Conservation (phyloP, 257 asterid genomes). For the Anisodus acutangulus region DNA sequence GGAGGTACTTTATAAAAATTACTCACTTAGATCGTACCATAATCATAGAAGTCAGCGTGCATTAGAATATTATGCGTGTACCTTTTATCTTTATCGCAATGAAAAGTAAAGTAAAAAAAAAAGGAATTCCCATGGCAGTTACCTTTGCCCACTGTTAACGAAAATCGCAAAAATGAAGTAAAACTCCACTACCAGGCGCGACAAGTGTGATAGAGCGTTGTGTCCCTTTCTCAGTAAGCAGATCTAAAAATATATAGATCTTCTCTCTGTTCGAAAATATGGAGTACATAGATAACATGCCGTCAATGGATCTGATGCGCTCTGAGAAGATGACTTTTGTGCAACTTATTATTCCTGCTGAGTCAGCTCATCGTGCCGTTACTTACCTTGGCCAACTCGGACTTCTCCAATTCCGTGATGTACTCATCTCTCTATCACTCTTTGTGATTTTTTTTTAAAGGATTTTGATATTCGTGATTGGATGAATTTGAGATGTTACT, state of each 20-base stretch:
- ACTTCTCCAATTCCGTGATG: conserved; percentile 94
- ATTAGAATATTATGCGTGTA: background rate
- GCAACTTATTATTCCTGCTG: conserved; percentile 92
- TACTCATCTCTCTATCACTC: conserved; percentile 42
- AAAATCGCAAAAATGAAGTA: background rate
- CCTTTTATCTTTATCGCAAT: conserved; percentile 1
- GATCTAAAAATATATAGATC: too few species aligned
- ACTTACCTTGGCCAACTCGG: conserved; percentile 96
- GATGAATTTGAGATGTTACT: background rate
- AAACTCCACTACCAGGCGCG: background rate
- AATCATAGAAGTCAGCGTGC: background rate
- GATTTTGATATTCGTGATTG: background rate
- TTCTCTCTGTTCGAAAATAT: conserved; percentile 40
- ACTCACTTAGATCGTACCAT: too few species aligned
- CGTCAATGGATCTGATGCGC: conserved; percentile 98
- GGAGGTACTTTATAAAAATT: too few species aligned
- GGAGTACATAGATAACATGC: conserved; percentile 73
- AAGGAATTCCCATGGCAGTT: conserved; percentile 6
- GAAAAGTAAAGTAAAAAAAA: background rate
- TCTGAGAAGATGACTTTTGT: conserved; percentile 93
- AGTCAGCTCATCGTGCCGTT: conserved; percentile 93
- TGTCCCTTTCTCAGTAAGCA: background rate
- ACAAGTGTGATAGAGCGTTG: background rate
- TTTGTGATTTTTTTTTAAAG: background rate
- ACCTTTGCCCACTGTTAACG: conserved; percentile 20